Evolutionary conservation across 768 basidiomycete genomes (phyloP).

Genomic region (Coprinopsis strossmayeri): DNA sequence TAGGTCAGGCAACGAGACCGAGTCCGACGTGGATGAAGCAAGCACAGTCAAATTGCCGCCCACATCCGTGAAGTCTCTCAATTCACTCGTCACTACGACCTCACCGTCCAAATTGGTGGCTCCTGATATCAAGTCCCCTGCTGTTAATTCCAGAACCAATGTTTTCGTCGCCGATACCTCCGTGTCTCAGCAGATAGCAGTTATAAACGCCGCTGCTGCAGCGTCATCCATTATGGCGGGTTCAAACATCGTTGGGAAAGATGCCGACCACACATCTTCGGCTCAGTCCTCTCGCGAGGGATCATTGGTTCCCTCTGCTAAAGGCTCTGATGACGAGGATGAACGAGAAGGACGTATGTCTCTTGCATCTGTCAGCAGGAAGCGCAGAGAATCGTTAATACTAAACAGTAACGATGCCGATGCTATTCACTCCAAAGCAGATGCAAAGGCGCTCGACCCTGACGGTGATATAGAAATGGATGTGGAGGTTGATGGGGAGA

Average conservation of each 20-base stretch:
- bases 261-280: slow-evolving; percentile 29
- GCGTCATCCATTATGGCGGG: slow-evolving; percentile 46
- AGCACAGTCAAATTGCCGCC: too few relatives aligned
- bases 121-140: slow-evolving; percentile 10
- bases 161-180: slow-evolving; percentile 26
- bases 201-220: slow-evolving; percentile 22
- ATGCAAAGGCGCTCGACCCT: not conserved
- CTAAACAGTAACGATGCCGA: not conserved
- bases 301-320: slow-evolving; percentile 25
- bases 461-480: slow-evolving; percentile 23
- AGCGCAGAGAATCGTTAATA: slow-evolving; percentile 9
- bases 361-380: slow-evolving; percentile 1
- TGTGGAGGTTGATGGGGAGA: slow-evolving; percentile 17
- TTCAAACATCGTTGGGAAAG: slow-evolving; percentile 29
- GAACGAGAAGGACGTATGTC: slow-evolving; percentile 16
- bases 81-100: slow-evolving; percentile 2
- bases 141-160: slow-evolving; percentile 17
- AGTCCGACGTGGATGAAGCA: slow-evolving; percentile 16
- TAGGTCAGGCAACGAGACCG: slow-evolving; percentile 6
- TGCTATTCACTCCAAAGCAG: not conserved
- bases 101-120: not conserved
- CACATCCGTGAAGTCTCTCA: slow-evolving; percentile 1
- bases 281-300: slow-evolving; percentile 35
- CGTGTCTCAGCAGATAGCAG: slow-evolving; percentile 18
- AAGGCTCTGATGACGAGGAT: slow-evolving; percentile 16